Conservation (phyloP, 2,329 filamentous ascomycete genomes). For the Domatiomyces catenatus region DNA sequence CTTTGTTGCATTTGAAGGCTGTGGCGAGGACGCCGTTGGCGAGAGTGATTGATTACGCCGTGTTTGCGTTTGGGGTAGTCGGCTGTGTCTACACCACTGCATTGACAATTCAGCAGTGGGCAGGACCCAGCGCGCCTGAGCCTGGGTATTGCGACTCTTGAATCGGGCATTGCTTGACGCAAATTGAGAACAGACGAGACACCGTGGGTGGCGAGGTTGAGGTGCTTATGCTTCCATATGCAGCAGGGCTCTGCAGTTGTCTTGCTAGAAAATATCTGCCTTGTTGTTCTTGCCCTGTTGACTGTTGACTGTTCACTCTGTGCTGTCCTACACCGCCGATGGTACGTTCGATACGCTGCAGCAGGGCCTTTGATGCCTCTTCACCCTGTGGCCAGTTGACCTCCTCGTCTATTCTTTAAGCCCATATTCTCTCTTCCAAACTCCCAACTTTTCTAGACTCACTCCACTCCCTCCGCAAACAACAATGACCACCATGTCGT, state of each 20-base stretch:
- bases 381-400: too few species aligned
- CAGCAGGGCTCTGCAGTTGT: neutral
- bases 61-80: slow-evolving; percentile 67
- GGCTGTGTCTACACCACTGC: slow-evolving; percentile 87
- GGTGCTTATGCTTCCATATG: neutral
- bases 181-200: neutral
- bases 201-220: neutral
- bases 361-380: too few species aligned
- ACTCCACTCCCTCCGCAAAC: slow-evolving; percentile 68
- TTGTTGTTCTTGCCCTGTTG: neutral
- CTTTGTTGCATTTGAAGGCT: slow-evolving; percentile 72
- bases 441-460: slow-evolving; percentile 41
- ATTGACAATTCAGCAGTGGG: slow-evolving; percentile 78
- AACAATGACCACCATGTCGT: slow-evolving; percentile 64
- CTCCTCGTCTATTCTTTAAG: neutral
- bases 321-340: neutral
- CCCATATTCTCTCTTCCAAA: slow-evolving; percentile 6
- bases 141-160: slow-evolving; percentile 48
- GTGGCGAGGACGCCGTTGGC: slow-evolving; percentile 56
- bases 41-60: slow-evolving; percentile 53
- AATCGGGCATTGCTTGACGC: neutral
- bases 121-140: slow-evolving; percentile 39
- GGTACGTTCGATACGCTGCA: too few species aligned
- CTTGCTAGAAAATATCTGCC: neutral
- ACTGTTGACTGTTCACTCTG: neutral